These are phyloP conservation scores for Xylariaceae sp. DNA, from an alignment of 2,329 filamentous ascomycete species.

Conservation along the genomic window DNA sequence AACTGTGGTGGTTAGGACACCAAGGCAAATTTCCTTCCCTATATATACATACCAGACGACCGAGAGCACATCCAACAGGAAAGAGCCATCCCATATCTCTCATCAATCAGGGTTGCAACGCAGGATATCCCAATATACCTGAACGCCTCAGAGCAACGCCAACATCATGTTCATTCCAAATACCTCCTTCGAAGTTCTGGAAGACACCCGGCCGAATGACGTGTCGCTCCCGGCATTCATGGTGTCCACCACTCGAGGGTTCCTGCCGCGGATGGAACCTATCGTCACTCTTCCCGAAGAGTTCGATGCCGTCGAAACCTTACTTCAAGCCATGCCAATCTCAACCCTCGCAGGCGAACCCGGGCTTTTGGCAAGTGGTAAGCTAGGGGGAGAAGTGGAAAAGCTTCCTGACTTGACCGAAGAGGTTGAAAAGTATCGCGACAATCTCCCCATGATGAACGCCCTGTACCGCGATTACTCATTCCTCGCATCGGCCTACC, in stretches of 20 bases:
- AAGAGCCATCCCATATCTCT: too few relatives aligned
- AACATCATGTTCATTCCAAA: constrained; percentile 23
- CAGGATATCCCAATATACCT: too few relatives aligned
- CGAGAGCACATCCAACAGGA: not conserved
- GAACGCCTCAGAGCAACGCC: too few relatives aligned
- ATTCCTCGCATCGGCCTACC: constrained; percentile 82
- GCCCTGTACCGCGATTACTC: constrained; percentile 88
- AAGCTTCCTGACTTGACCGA: constrained; percentile 72
- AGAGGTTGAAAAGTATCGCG: constrained; percentile 64
- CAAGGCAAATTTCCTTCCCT: constrained; percentile 1
- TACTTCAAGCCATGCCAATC: constrained; percentile 50
- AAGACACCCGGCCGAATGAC: constrained; percentile 58
- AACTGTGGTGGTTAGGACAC: constrained; percentile 16
- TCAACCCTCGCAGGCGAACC: constrained; percentile 66
- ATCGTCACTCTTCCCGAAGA: constrained; percentile 61
- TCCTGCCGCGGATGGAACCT: constrained; percentile 63
- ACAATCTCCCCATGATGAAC: constrained; percentile 74
- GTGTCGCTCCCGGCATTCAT: constrained; percentile 67
- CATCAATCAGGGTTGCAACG: too few relatives aligned
- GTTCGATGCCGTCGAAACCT: constrained; percentile 65
- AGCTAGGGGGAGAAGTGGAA: constrained; percentile 69
- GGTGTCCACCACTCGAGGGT: constrained; percentile 70
- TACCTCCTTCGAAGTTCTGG: constrained; percentile 53
- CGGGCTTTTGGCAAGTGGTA: constrained; percentile 69
- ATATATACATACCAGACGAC: not conserved